A percentile compares a stretch with the other conserved stretches of the same genome.
These are phyloP conservation scores for Penicillium sp. DNA, from an alignment of 2,329 filamentous ascomycete species.

Conservation along the genomic window DNA sequence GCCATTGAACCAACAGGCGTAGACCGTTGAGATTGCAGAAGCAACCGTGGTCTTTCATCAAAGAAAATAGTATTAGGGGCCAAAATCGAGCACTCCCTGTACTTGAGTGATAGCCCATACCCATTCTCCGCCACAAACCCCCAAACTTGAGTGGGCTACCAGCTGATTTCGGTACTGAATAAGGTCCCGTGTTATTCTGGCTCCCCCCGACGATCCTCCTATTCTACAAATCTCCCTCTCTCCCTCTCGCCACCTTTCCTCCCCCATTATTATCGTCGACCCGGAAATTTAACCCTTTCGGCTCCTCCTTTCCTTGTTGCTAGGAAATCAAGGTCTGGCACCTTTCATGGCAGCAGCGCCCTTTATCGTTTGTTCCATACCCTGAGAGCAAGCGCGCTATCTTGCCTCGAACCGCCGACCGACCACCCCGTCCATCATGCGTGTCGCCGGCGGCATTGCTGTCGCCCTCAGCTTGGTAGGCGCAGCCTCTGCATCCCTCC, in stretches of 20 bases:
- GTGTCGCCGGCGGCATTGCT: constrained; percentile 54
- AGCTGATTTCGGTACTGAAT: constrained; percentile 9
- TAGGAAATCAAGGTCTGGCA: constrained; percentile 13
- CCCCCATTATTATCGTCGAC: not conserved
- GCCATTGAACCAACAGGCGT: not conserved
- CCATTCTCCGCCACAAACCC: not conserved
- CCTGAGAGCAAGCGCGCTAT: constrained; percentile 21
- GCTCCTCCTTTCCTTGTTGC: not conserved
- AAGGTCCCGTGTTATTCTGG: constrained; percentile 16
- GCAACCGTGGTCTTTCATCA: constrained; percentile 20
- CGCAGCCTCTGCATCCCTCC: constrained; percentile 55
- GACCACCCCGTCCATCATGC: constrained; percentile 26
- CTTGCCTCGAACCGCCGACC: constrained; percentile 20
- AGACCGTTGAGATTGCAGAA: not conserved
- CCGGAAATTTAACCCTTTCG: not conserved
- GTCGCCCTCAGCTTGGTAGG: constrained; percentile 45
- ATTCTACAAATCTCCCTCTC: constrained; percentile 12
- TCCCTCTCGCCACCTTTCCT: constrained; percentile 4
- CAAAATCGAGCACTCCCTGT: not conserved
- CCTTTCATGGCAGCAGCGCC: constrained; percentile 31
- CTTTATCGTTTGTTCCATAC: constrained; percentile 6
- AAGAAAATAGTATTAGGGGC: constrained; percentile 1
- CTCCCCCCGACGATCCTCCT: constrained; percentile 22
- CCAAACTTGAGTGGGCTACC: not conserved
- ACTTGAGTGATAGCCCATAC: not conserved